Base-by-base conservation (phyloP, 768 basidiomycete genomes). In the Hypholoma sublateritium region DNA sequence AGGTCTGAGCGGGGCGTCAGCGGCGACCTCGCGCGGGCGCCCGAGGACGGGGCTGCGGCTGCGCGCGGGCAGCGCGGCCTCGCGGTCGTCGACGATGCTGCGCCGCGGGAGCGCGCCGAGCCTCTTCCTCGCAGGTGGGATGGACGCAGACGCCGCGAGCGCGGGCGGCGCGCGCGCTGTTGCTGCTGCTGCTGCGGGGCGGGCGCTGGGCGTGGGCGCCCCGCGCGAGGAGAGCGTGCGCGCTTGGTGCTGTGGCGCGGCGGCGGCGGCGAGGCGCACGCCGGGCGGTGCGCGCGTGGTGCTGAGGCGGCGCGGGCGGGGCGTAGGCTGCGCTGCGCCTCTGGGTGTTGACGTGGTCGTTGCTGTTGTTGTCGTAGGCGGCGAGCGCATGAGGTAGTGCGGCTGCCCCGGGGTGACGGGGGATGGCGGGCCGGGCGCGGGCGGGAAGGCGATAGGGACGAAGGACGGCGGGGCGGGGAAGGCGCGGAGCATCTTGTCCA, bases 51-150 rank as follows among this genome's bases (percentile, higher is more conserved):
- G 50, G 17, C 43, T 47, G 21, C 13, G 19, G 13, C n/a, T 49
- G 19, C 22, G 21, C 32, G 6, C 35, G 42, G 17, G 16, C 24
- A 17, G 32, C 11, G 17, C 9, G 17, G 19, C 41, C 14, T 57
- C 56, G 12, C 56, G 56, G n/a, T 57, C 56, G 22, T 57, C 56
- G 25, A 57, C 49, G 11, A 57, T 39, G 11, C 46, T 45, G 11
- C 22, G 12, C 35, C 46, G 24, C 1, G 39, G 22, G 46, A 50
- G 24, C 5, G 41, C 51, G 25, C 51, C 39, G 1, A 43, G 36
- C 16, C 60, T 57, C 14, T 49, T 35, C 22, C 53, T 19, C 21
- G 54, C 5, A n/a, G 48, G 9, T 5, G 58, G 19, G 11, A 32
- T n/a, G 19, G 53, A 25, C 13, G 34, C 21, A 12, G n/a, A 25